phyloP scores from a whole-genome alignment of 257 asterid species.

The Knoxia roxburghii region DNA sequence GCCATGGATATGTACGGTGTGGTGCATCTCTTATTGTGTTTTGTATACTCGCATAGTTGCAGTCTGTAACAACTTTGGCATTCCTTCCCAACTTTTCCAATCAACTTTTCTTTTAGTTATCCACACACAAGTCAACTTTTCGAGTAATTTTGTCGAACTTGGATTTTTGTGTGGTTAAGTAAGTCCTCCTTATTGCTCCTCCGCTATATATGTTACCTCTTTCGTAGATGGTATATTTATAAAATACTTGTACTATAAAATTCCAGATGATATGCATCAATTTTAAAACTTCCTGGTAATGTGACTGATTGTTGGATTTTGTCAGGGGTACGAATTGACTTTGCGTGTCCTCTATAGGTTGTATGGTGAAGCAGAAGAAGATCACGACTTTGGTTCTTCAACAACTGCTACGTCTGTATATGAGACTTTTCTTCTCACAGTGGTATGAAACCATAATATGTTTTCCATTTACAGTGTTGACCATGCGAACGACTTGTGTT shows the following conservation, averaged over 20 bases:
- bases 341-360: constrained; percentile 91
- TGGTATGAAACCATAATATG: constrained; percentile 44
- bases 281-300: constrained; percentile 18
- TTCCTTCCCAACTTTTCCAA: no score
- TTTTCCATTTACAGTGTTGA: constrained; percentile 18
- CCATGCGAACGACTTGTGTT: constrained; percentile 19
- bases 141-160: no score
- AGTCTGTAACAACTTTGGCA: not conserved
- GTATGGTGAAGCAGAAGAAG: constrained; percentile 95
- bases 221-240: not conserved
- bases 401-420: constrained; percentile 84
- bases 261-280: not conserved
- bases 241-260: not conserved
- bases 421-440: constrained; percentile 82
- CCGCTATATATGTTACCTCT: no score
- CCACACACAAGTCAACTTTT: no score
- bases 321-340: constrained; percentile 99
- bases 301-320: constrained; percentile 53
- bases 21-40: not conserved
- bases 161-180: no score
- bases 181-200: no score
- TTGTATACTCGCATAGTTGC: not conserved
- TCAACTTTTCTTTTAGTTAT: no score
- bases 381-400: constrained; percentile 78
- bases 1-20: not conserved